phyloP scores from a whole-genome alignment of 106 monocot species.

The Allium cepa region DNA sequence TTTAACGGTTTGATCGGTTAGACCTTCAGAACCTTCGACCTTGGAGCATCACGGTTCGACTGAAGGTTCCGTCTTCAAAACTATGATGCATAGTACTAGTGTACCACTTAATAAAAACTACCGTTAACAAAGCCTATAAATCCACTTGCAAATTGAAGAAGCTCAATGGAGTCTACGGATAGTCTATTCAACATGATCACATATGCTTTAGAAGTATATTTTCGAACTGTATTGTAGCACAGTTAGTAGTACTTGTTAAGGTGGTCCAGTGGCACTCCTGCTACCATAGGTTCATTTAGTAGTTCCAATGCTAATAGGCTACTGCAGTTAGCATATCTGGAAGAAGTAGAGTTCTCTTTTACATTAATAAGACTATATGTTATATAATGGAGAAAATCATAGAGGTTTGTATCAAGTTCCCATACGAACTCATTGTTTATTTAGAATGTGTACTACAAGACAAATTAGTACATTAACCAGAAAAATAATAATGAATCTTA shows the following conservation, averaged over 20 bases:
- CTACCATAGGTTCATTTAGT: conserved; percentile 39
- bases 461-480: not conserved
- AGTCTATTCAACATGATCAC: conserved; percentile 50
- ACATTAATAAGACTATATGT: too few species aligned
- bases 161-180: conserved; percentile 3
- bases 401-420: not conserved
- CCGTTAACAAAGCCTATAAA: not conserved
- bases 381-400: not conserved
- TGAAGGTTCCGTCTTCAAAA: too few species aligned
- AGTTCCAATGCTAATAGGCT: conserved; percentile 32
- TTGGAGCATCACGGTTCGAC: too few species aligned
- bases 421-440: not conserved
- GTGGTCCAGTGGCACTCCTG: conserved; percentile 17
- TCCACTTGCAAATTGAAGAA: conserved; percentile 33
- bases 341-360: not conserved
- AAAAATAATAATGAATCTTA: not conserved
- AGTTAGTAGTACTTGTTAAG: conserved; percentile 27
- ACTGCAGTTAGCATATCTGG: conserved; percentile 15
- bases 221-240: conserved; percentile 35
- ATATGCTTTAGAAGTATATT: conserved; percentile 19
- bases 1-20: too few species aligned
- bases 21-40: too few species aligned
- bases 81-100: too few species aligned
- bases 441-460: not conserved
- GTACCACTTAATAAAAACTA: too few species aligned